phyloP scores from a whole-genome alignment of 1,284 basidiomycete species.

The Phaffia rhodozyma region DNA sequence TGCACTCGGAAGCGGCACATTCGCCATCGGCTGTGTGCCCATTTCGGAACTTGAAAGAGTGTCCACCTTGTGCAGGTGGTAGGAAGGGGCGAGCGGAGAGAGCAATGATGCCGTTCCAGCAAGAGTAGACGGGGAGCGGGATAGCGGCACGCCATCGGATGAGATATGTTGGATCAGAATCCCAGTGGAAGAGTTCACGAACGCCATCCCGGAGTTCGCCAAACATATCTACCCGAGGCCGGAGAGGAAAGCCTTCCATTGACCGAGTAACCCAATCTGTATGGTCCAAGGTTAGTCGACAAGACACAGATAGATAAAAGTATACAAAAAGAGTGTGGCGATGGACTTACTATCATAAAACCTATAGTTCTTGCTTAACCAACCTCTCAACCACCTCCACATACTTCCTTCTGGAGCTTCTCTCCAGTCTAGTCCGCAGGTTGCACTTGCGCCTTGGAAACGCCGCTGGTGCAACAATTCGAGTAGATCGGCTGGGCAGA shows the following conservation, averaged over 20 bases:
- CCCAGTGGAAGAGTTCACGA: constrained; percentile 18
- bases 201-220: constrained; percentile 18
- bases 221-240: constrained; percentile 17
- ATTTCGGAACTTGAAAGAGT: constrained; percentile 12
- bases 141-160: constrained; percentile 14
- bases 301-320: constrained; percentile 16
- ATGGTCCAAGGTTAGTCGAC: no score
- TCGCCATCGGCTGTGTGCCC: constrained; percentile 9
- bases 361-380: constrained; percentile 27
- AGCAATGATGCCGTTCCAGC: constrained; percentile 25
- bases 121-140: constrained; percentile 30
- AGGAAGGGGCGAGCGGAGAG: constrained; percentile 18
- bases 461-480: constrained; percentile 28
- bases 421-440: constrained; percentile 29
- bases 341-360: constrained; percentile 24
- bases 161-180: constrained; percentile 12
- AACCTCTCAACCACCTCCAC: constrained; percentile 18
- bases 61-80: constrained; percentile 5
- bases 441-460: constrained; percentile 25
- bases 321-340: constrained; percentile 10
- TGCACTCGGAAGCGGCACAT: constrained; percentile 18
- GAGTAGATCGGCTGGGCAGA: constrained; percentile 27
- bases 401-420: constrained; percentile 9
- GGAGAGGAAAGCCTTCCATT: constrained; percentile 16
- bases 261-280: constrained; percentile 20